A percentile compares a stretch with the other conserved stretches of the same genome.
phyloP scores from a whole-genome alignment of 805 yeast genomes.

The Ogataea henricii region DNA sequence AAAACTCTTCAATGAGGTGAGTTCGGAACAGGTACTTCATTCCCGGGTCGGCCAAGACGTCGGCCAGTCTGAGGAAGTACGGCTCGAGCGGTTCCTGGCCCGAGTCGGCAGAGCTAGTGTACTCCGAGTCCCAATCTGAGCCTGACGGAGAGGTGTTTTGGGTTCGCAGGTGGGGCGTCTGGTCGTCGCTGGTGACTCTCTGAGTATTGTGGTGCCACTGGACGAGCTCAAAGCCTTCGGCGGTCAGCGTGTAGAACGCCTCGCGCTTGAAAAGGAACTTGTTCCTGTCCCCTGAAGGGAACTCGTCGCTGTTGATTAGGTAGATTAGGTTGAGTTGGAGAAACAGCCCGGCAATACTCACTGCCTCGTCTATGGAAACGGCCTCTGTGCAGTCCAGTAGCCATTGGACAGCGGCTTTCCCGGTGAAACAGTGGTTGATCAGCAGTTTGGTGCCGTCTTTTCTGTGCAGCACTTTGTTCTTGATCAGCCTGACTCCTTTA shows the following conservation, averaged over 20 bases:
- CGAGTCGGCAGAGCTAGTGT: neutral
- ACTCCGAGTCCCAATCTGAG: constrained; percentile 11
- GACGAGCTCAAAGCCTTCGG: constrained; percentile 22
- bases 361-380: constrained; percentile 52
- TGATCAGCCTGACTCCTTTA: constrained; percentile 64
- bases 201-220: constrained; percentile 23
- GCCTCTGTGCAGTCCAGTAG: constrained; percentile 85
- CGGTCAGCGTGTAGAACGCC: constrained; percentile 28
- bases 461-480: constrained; percentile 33
- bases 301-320: constrained; percentile 35
- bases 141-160: neutral
- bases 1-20: constrained; percentile 64
- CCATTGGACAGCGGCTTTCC: constrained; percentile 85
- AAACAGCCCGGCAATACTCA: constrained; percentile 52
- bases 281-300: neutral
- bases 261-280: constrained; percentile 19
- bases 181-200: neutral
- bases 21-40: constrained; percentile 63
- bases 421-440: constrained; percentile 58
- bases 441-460: constrained; percentile 29
- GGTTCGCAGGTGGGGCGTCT: neutral
- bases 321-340: constrained; percentile 47
- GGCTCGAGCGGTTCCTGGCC: constrained; percentile 3
- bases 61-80: constrained; percentile 32
- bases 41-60: constrained; percentile 72